Evolutionary conservation across 345 rosid species (phyloP).

Genomic region (Linum tenue): DNA sequence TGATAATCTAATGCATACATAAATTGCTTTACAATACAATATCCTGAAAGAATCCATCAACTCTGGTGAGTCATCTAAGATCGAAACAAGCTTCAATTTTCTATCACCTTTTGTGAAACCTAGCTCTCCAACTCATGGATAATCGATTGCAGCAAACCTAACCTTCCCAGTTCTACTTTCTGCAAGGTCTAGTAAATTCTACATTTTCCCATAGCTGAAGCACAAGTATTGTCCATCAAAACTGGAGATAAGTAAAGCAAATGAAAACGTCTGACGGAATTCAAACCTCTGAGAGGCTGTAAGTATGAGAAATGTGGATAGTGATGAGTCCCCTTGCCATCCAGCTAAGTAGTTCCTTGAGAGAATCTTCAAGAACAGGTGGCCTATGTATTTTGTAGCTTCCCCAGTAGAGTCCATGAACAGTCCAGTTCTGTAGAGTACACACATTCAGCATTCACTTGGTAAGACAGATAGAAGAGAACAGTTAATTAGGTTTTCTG

Average conservation of each 20-base stretch:
- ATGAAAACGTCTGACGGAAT: slow-evolving; percentile 5
- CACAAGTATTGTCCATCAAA: background rate
- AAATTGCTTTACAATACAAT: no score
- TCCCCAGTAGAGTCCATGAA: slow-evolving; percentile 97
- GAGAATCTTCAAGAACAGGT: slow-evolving; percentile 53
- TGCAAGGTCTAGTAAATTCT: background rate
- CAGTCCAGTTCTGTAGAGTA: slow-evolving; percentile 80
- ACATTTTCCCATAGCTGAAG: background rate
- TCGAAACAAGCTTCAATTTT: background rate
- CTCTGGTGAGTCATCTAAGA: background rate
- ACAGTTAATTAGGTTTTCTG: background rate
- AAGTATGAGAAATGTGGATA: slow-evolving; percentile 64
- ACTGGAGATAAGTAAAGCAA: background rate
- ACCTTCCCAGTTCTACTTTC: background rate
- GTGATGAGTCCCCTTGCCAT: slow-evolving; percentile 53
- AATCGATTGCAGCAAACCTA: background rate
- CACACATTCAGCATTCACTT: slow-evolving; percentile 3
- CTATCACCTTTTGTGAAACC: background rate
- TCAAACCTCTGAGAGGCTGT: slow-evolving; percentile 56
- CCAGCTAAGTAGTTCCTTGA: slow-evolving; percentile 76
- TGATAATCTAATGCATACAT: no score
- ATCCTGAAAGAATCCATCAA: background rate
- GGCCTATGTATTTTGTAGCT: slow-evolving; percentile 65
- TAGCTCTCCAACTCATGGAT: background rate
- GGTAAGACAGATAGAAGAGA: background rate